Conservation (phyloP, 2,329 filamentous ascomycete species). For the Chaetomiaceae sp. region DNA sequence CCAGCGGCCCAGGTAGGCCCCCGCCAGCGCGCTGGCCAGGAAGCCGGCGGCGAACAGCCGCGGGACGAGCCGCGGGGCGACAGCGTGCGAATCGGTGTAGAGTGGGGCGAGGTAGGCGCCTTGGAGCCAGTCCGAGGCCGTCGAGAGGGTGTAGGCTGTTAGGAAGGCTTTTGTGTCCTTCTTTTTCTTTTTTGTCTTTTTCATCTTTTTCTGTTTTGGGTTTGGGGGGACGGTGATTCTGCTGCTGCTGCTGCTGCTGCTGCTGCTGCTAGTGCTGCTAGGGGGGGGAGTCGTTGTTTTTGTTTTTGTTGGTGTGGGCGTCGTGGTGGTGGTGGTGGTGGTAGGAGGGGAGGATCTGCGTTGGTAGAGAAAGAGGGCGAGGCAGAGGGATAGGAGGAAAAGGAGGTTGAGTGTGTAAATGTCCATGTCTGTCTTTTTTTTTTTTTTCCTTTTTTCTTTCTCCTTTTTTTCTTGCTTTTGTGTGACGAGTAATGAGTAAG, state of each 20-base stretch:
- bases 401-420: background rate
- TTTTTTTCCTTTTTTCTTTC: no score
- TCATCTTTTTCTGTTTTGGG: no score
- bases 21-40: no score
- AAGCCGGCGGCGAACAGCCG: background rate
- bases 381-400: background rate
- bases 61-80: background rate
- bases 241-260: no score
- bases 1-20: background rate
- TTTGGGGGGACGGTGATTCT: no score
- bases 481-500: no score
- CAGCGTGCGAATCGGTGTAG: background rate
- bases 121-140: slow-evolving; percentile 51
- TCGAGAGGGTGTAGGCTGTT: slow-evolving; percentile 44
- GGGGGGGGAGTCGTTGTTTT: no score
- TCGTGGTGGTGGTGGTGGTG: background rate
- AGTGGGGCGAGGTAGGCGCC: slow-evolving; percentile 34
- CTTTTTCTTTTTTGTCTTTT: no score
- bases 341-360: background rate
- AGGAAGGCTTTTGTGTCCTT: slow-evolving; percentile 31
- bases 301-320: background rate
- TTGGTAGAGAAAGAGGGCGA: background rate
- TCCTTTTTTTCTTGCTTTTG: no score
- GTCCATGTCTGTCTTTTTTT: no score
- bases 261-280: no score